Evolutionary conservation across 1,284 basidiomycete genomes (phyloP).

Genomic region (Pseudozyma pruni): DNA sequence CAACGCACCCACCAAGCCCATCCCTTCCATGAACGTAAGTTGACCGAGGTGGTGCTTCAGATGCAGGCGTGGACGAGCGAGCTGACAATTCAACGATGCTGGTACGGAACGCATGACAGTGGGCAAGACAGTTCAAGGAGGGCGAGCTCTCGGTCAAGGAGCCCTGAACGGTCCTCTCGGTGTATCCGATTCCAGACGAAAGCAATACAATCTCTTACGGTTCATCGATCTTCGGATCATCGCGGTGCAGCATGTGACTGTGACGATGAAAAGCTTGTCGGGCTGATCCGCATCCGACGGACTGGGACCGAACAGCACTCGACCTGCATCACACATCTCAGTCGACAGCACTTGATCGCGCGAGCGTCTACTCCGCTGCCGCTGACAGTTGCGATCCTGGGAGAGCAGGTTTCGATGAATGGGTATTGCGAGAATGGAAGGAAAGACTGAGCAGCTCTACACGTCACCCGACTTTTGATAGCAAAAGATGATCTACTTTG

Average conservation of each 20-base stretch:
- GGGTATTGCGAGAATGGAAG: not conserved
- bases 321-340: too few relatives aligned
- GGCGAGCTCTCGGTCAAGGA: conserved; percentile 64
- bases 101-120: conserved; percentile 29
- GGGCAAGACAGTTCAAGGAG: conserved; percentile 66
- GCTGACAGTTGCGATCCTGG: too few relatives aligned
- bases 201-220: conserved; percentile 1
- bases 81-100: conserved; percentile 7
- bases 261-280: too few relatives aligned
- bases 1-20: conserved; percentile 60
- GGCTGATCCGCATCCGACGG: too few relatives aligned
- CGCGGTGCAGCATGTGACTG: not conserved
- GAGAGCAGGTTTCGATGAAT: not conserved
- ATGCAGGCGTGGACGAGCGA: not conserved
- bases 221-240: not conserved
- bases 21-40: conserved; percentile 62
- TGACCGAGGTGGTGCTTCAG: fast-evolving
- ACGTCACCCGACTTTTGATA: not conserved
- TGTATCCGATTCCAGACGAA: not conserved
- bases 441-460: not conserved
- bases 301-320: too few relatives aligned
- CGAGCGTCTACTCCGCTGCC: too few relatives aligned
- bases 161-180: conserved; percentile 19
- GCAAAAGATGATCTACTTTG: too few relatives aligned
- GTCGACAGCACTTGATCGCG: too few relatives aligned